Conservation (phyloP, 768 basidiomycete genomes). For the Crassisporium funariophilum region DNA sequence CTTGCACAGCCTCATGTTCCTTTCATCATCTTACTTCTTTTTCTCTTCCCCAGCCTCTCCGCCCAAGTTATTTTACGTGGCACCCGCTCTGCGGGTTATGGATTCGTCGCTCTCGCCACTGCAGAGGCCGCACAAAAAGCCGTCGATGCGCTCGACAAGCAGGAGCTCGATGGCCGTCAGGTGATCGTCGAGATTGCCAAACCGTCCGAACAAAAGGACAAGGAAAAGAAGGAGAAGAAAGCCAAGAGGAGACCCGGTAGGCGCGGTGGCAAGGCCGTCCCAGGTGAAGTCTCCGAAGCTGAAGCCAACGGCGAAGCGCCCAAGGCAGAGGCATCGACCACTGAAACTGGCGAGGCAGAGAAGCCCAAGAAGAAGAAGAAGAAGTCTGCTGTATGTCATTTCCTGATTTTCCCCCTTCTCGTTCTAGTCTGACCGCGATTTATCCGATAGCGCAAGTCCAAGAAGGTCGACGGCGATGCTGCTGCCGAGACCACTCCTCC, state of each 20-base stretch:
- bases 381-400: constrained; percentile 57
- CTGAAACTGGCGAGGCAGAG: constrained; percentile 66
- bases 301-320: constrained; percentile 81
- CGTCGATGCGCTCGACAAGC: constrained; percentile 82
- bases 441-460: constrained; percentile 60
- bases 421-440: constrained; percentile 21
- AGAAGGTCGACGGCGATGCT: constrained; percentile 38
- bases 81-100: constrained; percentile 86
- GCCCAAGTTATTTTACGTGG: constrained; percentile 88
- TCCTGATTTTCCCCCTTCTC: constrained; percentile 12
- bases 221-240: constrained; percentile 77
- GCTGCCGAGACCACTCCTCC: constrained; percentile 38
- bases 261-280: constrained; percentile 84
- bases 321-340: constrained; percentile 50
- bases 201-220: constrained; percentile 85
- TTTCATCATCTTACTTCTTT: constrained; percentile 17
- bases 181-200: constrained; percentile 94
- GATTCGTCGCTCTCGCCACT: constrained; percentile 84
- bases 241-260: constrained; percentile 81
- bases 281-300: constrained; percentile 88
- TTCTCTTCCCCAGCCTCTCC: constrained; percentile 56
- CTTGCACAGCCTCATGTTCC: constrained; percentile 43
- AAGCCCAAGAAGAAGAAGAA: constrained; percentile 89
- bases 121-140: constrained; percentile 85
- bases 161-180: constrained; percentile 85